Conservation (phyloP, 2,329 filamentous ascomycete species). For the Phyllosticta citribraziliensis region DNA sequence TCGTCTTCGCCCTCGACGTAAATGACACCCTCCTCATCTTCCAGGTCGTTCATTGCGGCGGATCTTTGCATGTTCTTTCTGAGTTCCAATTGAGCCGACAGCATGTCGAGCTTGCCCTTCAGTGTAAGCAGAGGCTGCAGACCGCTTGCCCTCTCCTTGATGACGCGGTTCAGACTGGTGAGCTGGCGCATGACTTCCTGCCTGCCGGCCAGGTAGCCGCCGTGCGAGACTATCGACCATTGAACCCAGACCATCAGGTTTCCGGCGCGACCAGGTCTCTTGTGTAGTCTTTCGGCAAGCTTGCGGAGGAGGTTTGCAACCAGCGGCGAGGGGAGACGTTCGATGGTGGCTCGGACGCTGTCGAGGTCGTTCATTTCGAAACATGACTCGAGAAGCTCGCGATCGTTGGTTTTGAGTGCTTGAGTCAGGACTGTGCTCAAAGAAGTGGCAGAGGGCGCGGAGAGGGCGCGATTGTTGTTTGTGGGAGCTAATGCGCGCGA, state of each 20-base stretch:
- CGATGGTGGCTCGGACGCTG: slow-evolving; percentile 79
- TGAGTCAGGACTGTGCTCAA: slow-evolving; percentile 89
- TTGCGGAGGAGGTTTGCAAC: slow-evolving; percentile 71
- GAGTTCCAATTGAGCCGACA: slow-evolving; percentile 80
- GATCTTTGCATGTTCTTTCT: slow-evolving; percentile 58
- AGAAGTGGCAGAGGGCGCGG: slow-evolving; percentile 63
- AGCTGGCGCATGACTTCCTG: slow-evolving; percentile 74
- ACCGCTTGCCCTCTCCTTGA: slow-evolving; percentile 76
- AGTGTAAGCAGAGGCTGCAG: slow-evolving; percentile 74
- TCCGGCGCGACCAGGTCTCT: slow-evolving; percentile 78
- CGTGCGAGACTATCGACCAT: slow-evolving; percentile 86
- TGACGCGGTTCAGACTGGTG: slow-evolving; percentile 69
- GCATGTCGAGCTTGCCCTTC: slow-evolving; percentile 91
- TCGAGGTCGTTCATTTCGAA: slow-evolving; percentile 67
- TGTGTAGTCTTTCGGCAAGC: slow-evolving; percentile 77
- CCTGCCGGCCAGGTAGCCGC: slow-evolving; percentile 79
- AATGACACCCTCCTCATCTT: slow-evolving; percentile 65
- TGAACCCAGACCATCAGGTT: slow-evolving; percentile 92
- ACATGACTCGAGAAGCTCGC: slow-evolving; percentile 81
- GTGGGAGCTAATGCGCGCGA: slow-evolving; percentile 37
- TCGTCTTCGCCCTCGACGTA: slow-evolving; percentile 79
- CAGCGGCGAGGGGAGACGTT: slow-evolving; percentile 76
- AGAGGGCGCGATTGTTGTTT: slow-evolving; percentile 39
- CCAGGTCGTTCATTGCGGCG: slow-evolving; percentile 46
- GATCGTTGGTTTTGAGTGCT: slow-evolving; percentile 85